Percentiles rank a stretch among this genome's conserved stretches.
phyloP scores from a whole-genome alignment of 163 green algal species.

The Trebouxia gelatinosa region DNA sequence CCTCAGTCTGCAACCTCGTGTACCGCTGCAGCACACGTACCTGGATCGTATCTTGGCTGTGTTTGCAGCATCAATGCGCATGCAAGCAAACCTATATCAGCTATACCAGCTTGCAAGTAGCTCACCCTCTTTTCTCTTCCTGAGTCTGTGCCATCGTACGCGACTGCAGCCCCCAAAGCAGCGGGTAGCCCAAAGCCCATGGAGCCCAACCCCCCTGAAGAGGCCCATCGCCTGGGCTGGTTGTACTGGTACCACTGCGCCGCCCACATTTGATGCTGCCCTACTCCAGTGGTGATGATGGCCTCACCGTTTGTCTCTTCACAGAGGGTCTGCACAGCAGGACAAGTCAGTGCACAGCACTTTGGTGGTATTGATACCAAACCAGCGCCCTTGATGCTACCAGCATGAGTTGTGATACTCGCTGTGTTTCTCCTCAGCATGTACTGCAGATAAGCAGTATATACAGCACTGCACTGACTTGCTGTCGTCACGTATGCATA shows the following conservation, averaged over 20 bases:
- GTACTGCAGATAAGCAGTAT: no score
- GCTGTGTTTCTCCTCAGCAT: no score
- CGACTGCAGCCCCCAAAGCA: slow-evolving; percentile 88
- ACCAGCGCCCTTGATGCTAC: no score
- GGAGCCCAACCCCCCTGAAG: slow-evolving; percentile 88
- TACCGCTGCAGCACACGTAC: no score
- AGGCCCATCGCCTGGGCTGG: slow-evolving; percentile 69
- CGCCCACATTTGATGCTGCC: slow-evolving; percentile 99
- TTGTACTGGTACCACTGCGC: slow-evolving; percentile 93
- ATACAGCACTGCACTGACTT: no score
- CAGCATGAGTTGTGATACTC: no score
- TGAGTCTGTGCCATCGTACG: slow-evolving; percentile 81
- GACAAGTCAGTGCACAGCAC: no score
- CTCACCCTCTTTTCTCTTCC: slow-evolving; percentile 59
- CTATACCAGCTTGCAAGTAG: background rate
- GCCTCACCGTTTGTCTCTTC: slow-evolving; percentile 95
- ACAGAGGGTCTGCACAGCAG: slow-evolving; percentile 71
- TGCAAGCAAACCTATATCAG: slow-evolving; percentile 1
- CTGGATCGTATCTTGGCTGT: no score
- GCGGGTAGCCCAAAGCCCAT: slow-evolving; percentile 99
- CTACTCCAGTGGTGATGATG: slow-evolving; percentile 96
- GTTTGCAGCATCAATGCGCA: background rate
- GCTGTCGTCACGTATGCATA: no score
- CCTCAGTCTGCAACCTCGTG: no score
- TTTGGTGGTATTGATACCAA: no score